phyloP scores from a whole-genome alignment of 1,284 basidiomycete genomes.

The Trichosporon inkin region DNA sequence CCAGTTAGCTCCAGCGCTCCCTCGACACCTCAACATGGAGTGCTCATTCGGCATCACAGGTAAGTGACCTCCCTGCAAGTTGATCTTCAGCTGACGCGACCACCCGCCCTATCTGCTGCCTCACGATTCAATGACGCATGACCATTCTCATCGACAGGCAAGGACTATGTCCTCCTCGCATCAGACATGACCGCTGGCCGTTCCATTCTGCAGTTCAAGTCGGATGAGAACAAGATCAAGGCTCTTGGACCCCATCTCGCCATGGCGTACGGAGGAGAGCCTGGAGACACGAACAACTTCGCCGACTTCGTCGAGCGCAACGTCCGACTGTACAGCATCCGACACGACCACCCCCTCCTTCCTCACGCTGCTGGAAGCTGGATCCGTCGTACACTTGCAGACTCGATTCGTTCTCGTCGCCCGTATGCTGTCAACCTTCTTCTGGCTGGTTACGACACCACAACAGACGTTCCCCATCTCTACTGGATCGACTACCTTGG shows the following conservation, averaged over 20 bases:
- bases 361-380: conserved; percentile 88
- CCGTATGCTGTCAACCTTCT: conserved; percentile 92
- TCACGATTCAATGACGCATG: conserved; percentile 2
- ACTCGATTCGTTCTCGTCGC: conserved; percentile 78
- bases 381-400: conserved; percentile 86
- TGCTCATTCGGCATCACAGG: conserved; percentile 55
- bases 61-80: too few relatives aligned
- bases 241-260: conserved; percentile 82
- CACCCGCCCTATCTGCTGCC: too few relatives aligned
- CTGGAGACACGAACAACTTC: conserved; percentile 95
- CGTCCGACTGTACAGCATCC: conserved; percentile 91
- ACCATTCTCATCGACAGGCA: conserved; percentile 65
- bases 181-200: conserved; percentile 82
- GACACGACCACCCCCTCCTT: conserved; percentile 73
- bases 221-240: conserved; percentile 96
- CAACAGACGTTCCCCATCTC: conserved; percentile 60
- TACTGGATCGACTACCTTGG: conserved; percentile 28
- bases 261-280: conserved; percentile 93
- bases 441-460: conserved; percentile 83
- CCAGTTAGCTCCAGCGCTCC: not conserved
- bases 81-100: too few relatives aligned
- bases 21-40: conserved; percentile 40
- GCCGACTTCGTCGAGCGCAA: conserved; percentile 95
- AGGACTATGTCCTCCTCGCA: conserved; percentile 85
- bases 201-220: conserved; percentile 96